Evolutionary conservation across 2,329 filamentous ascomycete genomes (phyloP).

Genomic region (Fusarium annulatum): DNA sequence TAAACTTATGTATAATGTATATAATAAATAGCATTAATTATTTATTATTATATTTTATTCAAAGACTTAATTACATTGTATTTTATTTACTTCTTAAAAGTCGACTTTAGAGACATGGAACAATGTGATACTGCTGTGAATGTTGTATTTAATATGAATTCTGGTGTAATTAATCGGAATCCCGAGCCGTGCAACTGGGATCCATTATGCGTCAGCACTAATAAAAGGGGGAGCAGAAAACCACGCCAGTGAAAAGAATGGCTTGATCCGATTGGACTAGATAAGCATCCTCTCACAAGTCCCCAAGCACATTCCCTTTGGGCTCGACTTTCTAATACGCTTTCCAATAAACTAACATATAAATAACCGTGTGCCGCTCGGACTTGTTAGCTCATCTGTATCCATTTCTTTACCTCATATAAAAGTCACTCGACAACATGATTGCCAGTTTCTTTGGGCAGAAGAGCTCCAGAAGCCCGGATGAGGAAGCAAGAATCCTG

Average conservation of each 20-base stretch:
- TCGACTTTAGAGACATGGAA: too few relatives aligned
- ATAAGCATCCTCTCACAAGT: background rate
- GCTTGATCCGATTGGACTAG: background rate
- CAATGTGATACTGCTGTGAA: too few relatives aligned
- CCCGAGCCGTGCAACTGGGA: accelerated
- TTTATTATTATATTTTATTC: too few relatives aligned
- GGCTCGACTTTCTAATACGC: background rate
- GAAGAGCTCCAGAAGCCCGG: background rate
- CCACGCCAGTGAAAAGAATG: background rate
- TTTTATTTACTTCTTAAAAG: too few relatives aligned
- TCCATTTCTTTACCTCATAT: background rate
- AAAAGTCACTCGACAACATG: accelerated
- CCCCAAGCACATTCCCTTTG: background rate
- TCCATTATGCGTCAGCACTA: background rate
- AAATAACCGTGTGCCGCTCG: background rate
- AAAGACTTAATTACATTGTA: too few relatives aligned
- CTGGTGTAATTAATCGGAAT: background rate
- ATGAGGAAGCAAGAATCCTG: background rate
- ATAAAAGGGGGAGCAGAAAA: background rate
- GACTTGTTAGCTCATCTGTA: background rate
- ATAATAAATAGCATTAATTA: too few relatives aligned
- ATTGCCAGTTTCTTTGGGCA: background rate
- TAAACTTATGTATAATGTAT: too few relatives aligned
- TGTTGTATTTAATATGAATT: too few relatives aligned
- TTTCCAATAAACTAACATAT: background rate